These are phyloP conservation scores for Pestalotiopsis sp. DNA, from an alignment of 2,329 filamentous ascomycete species.

Conservation along the genomic window DNA sequence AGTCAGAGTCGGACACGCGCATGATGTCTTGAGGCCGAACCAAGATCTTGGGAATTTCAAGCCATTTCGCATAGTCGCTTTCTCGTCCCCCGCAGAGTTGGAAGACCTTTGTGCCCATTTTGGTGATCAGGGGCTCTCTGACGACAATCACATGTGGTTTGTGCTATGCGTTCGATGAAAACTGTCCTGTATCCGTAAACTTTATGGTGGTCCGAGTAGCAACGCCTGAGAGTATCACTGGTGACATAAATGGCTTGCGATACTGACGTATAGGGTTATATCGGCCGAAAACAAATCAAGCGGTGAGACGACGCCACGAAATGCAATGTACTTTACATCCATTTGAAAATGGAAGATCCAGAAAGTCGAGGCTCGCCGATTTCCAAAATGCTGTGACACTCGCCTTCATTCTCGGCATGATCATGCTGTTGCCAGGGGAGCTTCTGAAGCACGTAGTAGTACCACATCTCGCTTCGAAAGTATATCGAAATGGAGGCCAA, in stretches of 20 bases:
- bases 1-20: neutral
- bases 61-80: neutral
- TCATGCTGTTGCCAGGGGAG: neutral
- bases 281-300: neutral
- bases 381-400: neutral
- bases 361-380: neutral
- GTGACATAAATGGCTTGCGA: neutral
- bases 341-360: neutral
- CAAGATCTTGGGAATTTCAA: no score
- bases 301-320: neutral
- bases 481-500: neutral
- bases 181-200: neutral
- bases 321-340: neutral
- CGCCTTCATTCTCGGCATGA: neutral
- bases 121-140: no score
- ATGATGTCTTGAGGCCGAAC: neutral
- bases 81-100: neutral
- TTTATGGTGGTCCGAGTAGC: neutral
- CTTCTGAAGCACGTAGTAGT: neutral
- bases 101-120: neutral
- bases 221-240: neutral
- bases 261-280: neutral
- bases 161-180: no score
- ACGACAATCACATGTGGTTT: no score
- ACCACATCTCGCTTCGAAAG: neutral